Base-by-base conservation (phyloP, 169 alveolate species). In the Toxoplasma gondii region DNA sequence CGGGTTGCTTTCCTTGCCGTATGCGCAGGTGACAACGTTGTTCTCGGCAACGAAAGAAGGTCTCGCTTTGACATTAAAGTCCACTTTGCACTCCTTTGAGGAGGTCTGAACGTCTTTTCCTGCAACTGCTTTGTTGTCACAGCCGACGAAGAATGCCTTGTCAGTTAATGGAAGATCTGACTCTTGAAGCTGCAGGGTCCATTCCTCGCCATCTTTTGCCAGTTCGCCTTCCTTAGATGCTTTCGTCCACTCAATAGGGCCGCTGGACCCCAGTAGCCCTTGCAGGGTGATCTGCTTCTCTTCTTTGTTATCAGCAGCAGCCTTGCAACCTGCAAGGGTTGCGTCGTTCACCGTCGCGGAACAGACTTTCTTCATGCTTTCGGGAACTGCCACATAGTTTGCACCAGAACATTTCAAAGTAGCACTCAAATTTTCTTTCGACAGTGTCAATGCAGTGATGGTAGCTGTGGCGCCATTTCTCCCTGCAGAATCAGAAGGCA, bases 11-110 rank as follows among this genome's bases (percentile, higher is more conserved):
- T n/a, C 86, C 43, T 19, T 16, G 4, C 86, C 86, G 86, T 78
- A 78, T 7, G 86, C 86, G 86, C 86, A 78, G 45, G 86, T 78
- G 86, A 38, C 86, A 19, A 78, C 86, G 43, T 78, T 78, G 5
- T 64, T 27, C 12, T 34, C 82, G n/a, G 49, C 45, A n/a, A 78
- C 44, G n/a, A 45, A n/a, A 1, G 86, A 78, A n/a, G 86, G 31
- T 78, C 86, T 78, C 39, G 86, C 86, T 38, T 36, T 78, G 86
- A 78, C 86, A 78, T 4, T 31, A 10, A 78, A 7, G 38, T 69
- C 82, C 34, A 69, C 82, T 69, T 34, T 29, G 82, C 82, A 69
- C 17, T 7, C 82, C 43, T 49, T 64, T 16, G 34, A 7, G 24
- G 4, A 16, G 24, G 74, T 22, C 29, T 64, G 34, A 53, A 53